Conservation (phyloP, 495 filamentous ascomycete genomes). For the Tuber aestivum region DNA sequence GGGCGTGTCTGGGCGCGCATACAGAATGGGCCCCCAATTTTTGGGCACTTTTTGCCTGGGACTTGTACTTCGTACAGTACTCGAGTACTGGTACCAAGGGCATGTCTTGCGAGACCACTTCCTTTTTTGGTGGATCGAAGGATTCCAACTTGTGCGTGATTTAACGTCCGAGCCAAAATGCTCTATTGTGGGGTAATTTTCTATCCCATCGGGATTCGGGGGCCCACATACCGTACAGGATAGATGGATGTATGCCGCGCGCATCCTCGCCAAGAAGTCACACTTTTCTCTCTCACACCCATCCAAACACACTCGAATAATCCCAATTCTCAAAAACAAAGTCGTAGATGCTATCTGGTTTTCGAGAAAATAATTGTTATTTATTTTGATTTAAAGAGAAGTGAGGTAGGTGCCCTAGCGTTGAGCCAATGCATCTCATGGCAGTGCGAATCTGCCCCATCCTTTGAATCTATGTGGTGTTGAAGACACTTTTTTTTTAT, state of each 20-base stretch:
- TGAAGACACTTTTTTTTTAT: constrained; percentile 34
- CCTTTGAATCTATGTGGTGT: not conserved
- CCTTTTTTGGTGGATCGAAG: too few relatives aligned
- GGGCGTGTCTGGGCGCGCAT: too few relatives aligned
- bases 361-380: not conserved
- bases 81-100: too few relatives aligned
- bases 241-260: not conserved
- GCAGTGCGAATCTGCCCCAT: not conserved
- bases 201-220: too few relatives aligned
- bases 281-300: not conserved
- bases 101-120: too few relatives aligned
- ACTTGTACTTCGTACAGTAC: too few relatives aligned
- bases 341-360: constrained; percentile 9
- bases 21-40: too few relatives aligned
- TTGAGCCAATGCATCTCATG: constrained; percentile 25
- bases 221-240: too few relatives aligned
- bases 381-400: not conserved
- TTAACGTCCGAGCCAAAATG: too few relatives aligned
- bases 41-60: too few relatives aligned
- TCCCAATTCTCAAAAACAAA: not conserved
- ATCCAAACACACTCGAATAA: not conserved
- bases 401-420: constrained; percentile 21
- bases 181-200: too few relatives aligned
- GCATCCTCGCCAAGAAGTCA: not conserved
- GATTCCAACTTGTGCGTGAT: too few relatives aligned